Base-by-base conservation (phyloP, 2,329 filamentous ascomycete species). In the Aschersonia sp. region DNA sequence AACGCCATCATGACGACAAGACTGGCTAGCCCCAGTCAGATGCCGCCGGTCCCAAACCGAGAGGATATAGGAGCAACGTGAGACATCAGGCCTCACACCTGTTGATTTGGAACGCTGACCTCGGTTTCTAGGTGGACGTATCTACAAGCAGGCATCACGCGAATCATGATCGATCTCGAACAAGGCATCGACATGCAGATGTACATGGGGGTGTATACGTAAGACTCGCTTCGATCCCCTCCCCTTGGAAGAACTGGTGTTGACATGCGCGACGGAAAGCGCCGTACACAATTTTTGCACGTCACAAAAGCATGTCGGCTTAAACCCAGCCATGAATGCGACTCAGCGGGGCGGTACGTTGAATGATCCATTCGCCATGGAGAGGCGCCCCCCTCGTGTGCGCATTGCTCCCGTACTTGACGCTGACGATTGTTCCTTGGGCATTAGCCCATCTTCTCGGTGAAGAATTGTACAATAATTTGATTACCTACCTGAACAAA, bases 221-320 rank as follows among this genome's bases (percentile, higher is more conserved):
- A 62, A 46, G 58, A 56, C 37, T n/a, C 7, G 37, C 35, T 12
- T 12, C n/a, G 10, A 7, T 22, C 5, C 40, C 40, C 6, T 42
- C 3, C 2, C 40, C 40, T 42, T n/a, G 2, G 9, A 2, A 42
- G 14, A 42, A 14, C 14, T 42, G 10, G 5, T 42, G 39, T 29
- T 45, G 32, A 56, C 44, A 45, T 39, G 68, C 77, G 55, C 77
- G 59, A 22, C 40, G 43, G 43, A 45, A 63, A 89, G 76, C 47
- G 88, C 89, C 51, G 92, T 98, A 45, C 92, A 98, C 70, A 96
- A 98, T 70, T 98, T 98, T 67, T 98, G 92, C 66, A 98, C 92
- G 49, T 95, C 92, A 30, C 92, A 97, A 65, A 97, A 97, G 64
- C 87, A 87, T 1, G 81, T 89, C 43, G 76, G 78, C 46, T 67